phyloP scores from a whole-genome alignment of 2,329 filamentous ascomycete species.

The Arthroderma sp. region DNA sequence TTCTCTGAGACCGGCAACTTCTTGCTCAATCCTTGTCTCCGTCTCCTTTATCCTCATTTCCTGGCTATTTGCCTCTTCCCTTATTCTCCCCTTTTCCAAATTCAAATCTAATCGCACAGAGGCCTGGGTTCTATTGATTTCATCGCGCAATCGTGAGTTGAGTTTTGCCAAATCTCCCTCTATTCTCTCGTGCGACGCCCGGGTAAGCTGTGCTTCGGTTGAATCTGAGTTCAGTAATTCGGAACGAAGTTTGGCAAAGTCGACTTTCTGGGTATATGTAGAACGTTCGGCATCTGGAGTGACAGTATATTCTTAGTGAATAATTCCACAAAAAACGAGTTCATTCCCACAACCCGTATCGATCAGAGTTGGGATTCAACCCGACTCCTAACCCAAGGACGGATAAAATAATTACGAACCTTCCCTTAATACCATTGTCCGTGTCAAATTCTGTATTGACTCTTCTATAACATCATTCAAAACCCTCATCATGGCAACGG shows the following conservation, averaged over 20 bases:
- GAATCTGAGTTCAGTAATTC: conserved; percentile 86
- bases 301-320: no score
- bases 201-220: conserved; percentile 77
- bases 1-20: conserved; percentile 79
- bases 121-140: conserved; percentile 87
- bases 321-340: neutral
- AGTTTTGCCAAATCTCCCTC: conserved; percentile 93
- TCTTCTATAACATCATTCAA: conserved; percentile 95
- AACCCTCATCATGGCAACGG: conserved; percentile 97
- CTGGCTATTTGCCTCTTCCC: conserved; percentile 91
- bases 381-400: neutral
- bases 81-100: conserved; percentile 87
- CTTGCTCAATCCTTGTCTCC: conserved; percentile 95
- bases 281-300: conserved; percentile 34
- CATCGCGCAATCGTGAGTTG: conserved; percentile 75
- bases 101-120: conserved; percentile 87
- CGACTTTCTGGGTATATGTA: conserved; percentile 73
- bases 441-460: conserved; percentile 92
- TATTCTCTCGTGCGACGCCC: conserved; percentile 78
- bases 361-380: no score
- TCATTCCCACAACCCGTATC: neutral
- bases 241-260: conserved; percentile 92
- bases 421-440: conserved; percentile 95
- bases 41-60: conserved; percentile 98
- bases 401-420: conserved; percentile 41